phyloP scores from a whole-genome alignment of 345 rosid species.

The Punica granatum region DNA sequence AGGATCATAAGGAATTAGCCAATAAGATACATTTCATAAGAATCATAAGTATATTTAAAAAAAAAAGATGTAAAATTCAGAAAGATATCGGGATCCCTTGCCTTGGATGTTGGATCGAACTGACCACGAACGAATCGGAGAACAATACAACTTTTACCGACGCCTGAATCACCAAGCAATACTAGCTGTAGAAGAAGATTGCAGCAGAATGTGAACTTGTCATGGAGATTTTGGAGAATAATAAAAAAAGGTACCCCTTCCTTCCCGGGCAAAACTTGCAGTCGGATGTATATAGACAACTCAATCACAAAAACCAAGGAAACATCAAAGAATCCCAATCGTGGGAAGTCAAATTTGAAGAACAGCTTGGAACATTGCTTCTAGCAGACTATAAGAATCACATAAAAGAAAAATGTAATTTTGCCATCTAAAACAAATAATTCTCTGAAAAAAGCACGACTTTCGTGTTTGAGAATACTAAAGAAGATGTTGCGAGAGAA shows the following conservation, averaged over 20 bases:
- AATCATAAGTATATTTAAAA: background rate
- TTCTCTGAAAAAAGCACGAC: background rate
- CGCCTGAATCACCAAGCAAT: slow-evolving; percentile 94
- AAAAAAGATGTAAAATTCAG: background rate
- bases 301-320: background rate
- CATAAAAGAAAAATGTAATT: background rate
- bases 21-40: slow-evolving; percentile 1
- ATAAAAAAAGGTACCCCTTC: background rate
- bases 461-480: background rate
- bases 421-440: background rate
- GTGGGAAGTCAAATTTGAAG: background rate
- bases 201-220: slow-evolving; percentile 14
- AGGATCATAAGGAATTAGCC: background rate
- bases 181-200: slow-evolving; percentile 53
- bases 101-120: slow-evolving; percentile 97
- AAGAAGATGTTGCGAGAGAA: background rate
- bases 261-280: background rate
- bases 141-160: slow-evolving; percentile 96
- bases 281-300: background rate
- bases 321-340: background rate
- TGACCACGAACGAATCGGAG: slow-evolving; percentile 99
- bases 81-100: slow-evolving; percentile 7
- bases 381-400: background rate
- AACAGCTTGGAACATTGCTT: background rate
- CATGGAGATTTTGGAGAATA: background rate